These are phyloP conservation scores for Raddia distichophylla DNA, from an alignment of 176 grass and related monocot genomes.

Conservation along the genomic window DNA sequence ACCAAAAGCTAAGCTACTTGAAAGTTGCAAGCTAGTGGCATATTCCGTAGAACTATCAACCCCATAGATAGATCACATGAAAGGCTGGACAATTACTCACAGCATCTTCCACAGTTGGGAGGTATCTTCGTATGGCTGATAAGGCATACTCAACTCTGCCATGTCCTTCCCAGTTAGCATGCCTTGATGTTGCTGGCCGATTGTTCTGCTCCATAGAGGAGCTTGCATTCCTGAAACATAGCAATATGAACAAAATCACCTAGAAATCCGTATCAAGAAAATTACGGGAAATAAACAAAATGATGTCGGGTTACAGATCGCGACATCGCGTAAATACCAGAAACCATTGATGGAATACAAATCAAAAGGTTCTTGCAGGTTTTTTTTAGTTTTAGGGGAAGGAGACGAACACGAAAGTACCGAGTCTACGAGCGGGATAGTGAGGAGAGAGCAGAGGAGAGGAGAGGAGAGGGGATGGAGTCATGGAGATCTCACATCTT, in stretches of 20 bases:
- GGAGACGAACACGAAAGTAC: too few species aligned
- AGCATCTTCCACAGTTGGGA: slow-evolving; percentile 49
- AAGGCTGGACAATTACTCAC: slow-evolving; percentile 41
- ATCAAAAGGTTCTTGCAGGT: background rate
- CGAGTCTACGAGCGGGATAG: too few species aligned
- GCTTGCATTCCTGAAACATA: slow-evolving; percentile 33
- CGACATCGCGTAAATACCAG: background rate
- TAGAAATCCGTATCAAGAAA: background rate
- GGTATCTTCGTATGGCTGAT: slow-evolving; percentile 51
- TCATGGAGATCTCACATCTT: too few species aligned
- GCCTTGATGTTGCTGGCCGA: background rate
- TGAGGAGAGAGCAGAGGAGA: too few species aligned
- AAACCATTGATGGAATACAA: background rate
- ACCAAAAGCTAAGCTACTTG: too few species aligned
- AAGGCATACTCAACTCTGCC: slow-evolving; percentile 30
- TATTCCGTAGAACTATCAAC: background rate
- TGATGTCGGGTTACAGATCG: background rate
- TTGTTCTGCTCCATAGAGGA: background rate
- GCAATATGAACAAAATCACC: slow-evolving; percentile 4
- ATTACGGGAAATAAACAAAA: background rate
- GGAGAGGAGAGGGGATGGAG: too few species aligned
- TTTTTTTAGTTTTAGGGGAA: too few species aligned
- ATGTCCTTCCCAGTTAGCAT: slow-evolving; percentile 19
- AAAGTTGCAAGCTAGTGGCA: too few species aligned
- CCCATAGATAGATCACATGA: background rate